phyloP scores from a whole-genome alignment of 2,329 filamentous ascomycete species.

The Xylaria sp. region DNA sequence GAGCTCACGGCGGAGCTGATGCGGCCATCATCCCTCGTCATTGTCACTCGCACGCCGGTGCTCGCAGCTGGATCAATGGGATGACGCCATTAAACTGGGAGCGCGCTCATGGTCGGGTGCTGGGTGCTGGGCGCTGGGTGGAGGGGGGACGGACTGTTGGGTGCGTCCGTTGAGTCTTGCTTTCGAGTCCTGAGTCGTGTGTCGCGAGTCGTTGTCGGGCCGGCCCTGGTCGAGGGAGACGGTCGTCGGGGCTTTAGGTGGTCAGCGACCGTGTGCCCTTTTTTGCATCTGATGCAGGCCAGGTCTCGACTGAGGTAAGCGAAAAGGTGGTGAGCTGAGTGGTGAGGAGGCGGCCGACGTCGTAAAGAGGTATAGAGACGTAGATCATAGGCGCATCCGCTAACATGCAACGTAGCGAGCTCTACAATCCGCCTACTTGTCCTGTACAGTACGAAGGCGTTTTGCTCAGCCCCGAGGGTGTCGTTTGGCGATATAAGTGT shows the following conservation, averaged over 20 bases:
- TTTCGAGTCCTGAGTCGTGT: not conserved
- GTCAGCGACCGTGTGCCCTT: conserved; percentile 9
- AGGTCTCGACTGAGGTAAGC: conserved; percentile 23
- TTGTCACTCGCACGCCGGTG: conserved; percentile 56
- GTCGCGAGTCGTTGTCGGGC: conserved; percentile 24
- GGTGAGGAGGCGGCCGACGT: conserved; percentile 21
- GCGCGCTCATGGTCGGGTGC: conserved; percentile 38
- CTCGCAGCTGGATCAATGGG: conserved; percentile 44
- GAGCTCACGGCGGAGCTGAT: conserved; percentile 74
- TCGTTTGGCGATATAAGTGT: conserved; percentile 1
- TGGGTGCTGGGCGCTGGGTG: conserved; percentile 33
- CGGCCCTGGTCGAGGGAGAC: conserved; percentile 15
- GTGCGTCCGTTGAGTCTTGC: not conserved
- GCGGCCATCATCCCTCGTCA: conserved; percentile 76
- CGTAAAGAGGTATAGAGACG: conserved; percentile 13
- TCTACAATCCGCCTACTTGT: conserved; percentile 2
- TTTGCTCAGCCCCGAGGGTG: conserved; percentile 11
- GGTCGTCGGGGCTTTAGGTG: conserved; percentile 13
- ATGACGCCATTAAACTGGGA: conserved; percentile 46
- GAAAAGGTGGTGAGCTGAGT: conserved; percentile 17
- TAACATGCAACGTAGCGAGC: not conserved
- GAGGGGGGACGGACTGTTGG: conserved; percentile 5
- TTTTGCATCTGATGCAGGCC: not conserved
- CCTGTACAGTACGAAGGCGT: not conserved
- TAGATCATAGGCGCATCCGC: conserved; percentile 28